A percentile compares a stretch with the other conserved stretches of the same genome.
Conservation (phyloP, 2,329 filamentous ascomycete genomes). For the Epichloe hybrida region DNA sequence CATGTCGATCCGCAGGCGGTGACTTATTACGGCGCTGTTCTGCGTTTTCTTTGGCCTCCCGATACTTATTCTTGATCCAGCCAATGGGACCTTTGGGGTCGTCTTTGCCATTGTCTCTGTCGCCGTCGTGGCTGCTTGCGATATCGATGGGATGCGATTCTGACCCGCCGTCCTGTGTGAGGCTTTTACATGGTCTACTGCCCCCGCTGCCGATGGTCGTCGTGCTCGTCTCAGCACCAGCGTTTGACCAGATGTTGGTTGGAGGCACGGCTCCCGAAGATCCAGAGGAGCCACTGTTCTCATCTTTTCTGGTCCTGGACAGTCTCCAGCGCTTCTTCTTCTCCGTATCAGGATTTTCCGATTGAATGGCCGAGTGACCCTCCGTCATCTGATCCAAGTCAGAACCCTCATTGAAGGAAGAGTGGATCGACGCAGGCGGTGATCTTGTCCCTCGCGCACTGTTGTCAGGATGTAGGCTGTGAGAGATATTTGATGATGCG, state of each 20-base stretch:
- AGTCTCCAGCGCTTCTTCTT: slow-evolving; percentile 62
- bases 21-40: slow-evolving; percentile 44
- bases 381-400: slow-evolving; percentile 59
- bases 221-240: slow-evolving; percentile 50
- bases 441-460: slow-evolving; percentile 54
- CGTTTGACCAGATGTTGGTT: slow-evolving; percentile 43
- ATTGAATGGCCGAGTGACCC: slow-evolving; percentile 29
- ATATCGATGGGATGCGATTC: slow-evolving; percentile 26
- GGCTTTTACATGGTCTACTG: slow-evolving; percentile 34
- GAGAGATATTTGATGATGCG: slow-evolving; percentile 31
- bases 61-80: slow-evolving; percentile 48
- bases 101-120: slow-evolving; percentile 28
- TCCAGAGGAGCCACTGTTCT: slow-evolving; percentile 30
- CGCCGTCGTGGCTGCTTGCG: slow-evolving; percentile 24
- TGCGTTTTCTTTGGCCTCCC: slow-evolving; percentile 42
- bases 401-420: slow-evolving; percentile 66
- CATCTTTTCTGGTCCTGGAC: slow-evolving; percentile 48
- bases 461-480: slow-evolving; percentile 27
- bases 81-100: slow-evolving; percentile 38
- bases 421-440: slow-evolving; percentile 64
- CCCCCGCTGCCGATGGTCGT: slow-evolving; percentile 53
- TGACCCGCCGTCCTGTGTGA: slow-evolving; percentile 36
- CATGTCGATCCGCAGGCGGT: slow-evolving; percentile 26
- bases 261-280: slow-evolving; percentile 30
- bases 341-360: slow-evolving; percentile 45